Conservation (phyloP, 805 yeast species). For the Metschnikowia cubensis region DNA sequence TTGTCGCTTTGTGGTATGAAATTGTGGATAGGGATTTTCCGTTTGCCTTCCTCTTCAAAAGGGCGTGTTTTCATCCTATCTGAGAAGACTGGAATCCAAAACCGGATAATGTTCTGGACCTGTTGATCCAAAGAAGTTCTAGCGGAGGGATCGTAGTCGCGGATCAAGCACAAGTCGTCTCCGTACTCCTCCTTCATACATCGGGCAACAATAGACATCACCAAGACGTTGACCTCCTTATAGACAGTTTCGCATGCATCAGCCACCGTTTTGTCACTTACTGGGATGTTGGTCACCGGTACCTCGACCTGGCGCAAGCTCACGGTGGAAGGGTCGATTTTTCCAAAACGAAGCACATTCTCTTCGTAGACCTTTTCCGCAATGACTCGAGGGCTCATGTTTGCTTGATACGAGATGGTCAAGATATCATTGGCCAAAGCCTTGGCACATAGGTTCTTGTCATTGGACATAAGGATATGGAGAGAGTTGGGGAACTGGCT, state of each 20-base stretch:
- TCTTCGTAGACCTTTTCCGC: conserved; percentile 40
- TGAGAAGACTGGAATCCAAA: conserved; percentile 51
- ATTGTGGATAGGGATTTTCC: conserved; percentile 15
- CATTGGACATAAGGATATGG: conserved; percentile 72
- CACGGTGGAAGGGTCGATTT: conserved; percentile 7
- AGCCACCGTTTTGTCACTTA: neutral
- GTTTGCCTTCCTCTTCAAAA: conserved; percentile 15
- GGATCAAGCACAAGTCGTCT: conserved; percentile 48
- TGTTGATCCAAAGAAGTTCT: conserved; percentile 41
- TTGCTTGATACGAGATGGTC: conserved; percentile 53
- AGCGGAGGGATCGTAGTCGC: conserved; percentile 40
- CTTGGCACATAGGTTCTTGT: conserved; percentile 74
- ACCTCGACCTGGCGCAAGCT: conserved; percentile 9
- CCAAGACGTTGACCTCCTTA: conserved; percentile 39
- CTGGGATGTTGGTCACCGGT: neutral
- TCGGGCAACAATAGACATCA: conserved; percentile 44
- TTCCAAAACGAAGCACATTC: conserved; percentile 24
- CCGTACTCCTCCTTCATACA: conserved; percentile 56
- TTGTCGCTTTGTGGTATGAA: conserved; percentile 6
- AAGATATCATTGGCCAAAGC: conserved; percentile 64
- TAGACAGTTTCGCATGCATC: conserved; percentile 26
- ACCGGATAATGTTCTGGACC: conserved; percentile 33
- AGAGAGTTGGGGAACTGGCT: conserved; percentile 28
- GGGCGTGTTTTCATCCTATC: conserved; percentile 37
- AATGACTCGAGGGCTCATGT: conserved; percentile 44